A percentile compares a stretch with the other conserved stretches of the same genome.
These are phyloP conservation scores for Saccharomycopsis capsularis DNA, from an alignment of 805 yeast species.

Conservation along the genomic window DNA sequence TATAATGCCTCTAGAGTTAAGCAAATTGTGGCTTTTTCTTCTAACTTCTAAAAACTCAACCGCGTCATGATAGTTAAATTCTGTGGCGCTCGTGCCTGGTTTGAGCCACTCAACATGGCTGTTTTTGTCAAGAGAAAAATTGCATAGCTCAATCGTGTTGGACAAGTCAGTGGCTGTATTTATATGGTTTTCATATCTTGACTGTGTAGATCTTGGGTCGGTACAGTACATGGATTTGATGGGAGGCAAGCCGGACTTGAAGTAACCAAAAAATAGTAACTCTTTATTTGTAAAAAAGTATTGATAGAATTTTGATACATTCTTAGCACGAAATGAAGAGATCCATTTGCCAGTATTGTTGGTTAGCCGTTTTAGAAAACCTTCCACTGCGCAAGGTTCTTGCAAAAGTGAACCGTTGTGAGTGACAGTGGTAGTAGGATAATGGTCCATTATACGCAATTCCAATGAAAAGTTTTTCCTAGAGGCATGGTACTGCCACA, in stretches of 20 bases:
- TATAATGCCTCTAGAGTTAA: conserved; percentile 53
- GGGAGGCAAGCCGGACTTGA: conserved; percentile 57
- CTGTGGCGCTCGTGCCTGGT: conserved; percentile 30
- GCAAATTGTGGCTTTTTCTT: conserved; percentile 49
- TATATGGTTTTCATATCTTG: no score
- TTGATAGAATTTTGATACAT: conserved; percentile 39
- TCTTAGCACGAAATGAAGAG: conserved; percentile 30
- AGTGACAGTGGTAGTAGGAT: conserved; percentile 29
- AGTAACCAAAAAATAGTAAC: conserved; percentile 50
- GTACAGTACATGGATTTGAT: conserved; percentile 29
- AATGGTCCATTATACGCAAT: conserved; percentile 41
- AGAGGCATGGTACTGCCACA: conserved; percentile 40
- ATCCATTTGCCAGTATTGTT: conserved; percentile 38
- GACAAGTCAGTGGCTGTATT: neutral
- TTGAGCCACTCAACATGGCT: conserved; percentile 45
- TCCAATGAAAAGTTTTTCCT: conserved; percentile 50
- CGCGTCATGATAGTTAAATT: conserved; percentile 44
- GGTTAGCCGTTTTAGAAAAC: conserved; percentile 43
- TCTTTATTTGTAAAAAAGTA: conserved; percentile 57
- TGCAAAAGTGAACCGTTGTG: conserved; percentile 22
- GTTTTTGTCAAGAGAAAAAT: conserved; percentile 22
- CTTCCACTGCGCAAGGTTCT: conserved; percentile 79
- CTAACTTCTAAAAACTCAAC: conserved; percentile 60
- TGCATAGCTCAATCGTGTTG: conserved; percentile 20
- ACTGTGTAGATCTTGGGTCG: conserved; percentile 5